Evolutionary conservation across 1,284 basidiomycete species (phyloP).

Genomic region (Phellopilus nigrolimitatus): DNA sequence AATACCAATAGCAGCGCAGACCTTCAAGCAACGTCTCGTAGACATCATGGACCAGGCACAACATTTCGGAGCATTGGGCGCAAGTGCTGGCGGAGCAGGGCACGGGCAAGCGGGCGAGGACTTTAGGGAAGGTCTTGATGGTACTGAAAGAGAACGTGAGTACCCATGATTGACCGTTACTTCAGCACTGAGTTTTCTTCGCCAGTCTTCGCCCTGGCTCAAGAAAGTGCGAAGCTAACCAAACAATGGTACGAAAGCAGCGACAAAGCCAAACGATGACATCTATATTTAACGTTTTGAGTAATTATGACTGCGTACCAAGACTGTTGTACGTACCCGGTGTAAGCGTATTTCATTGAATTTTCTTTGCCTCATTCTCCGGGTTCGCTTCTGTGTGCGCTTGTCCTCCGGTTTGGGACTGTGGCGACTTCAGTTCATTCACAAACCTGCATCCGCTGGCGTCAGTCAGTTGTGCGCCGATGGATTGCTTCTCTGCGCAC

Average conservation of each 20-base stretch:
- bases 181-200: not conserved
- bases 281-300: conserved; percentile 4
- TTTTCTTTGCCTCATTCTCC: conserved; percentile 25
- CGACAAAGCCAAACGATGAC: conserved; percentile 46
- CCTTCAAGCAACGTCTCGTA: conserved; percentile 73
- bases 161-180: conserved; percentile 19
- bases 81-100: conserved; percentile 48
- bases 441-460: conserved; percentile 32
- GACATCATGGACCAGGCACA: conserved; percentile 88
- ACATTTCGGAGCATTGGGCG: conserved; percentile 75
- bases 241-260: conserved; percentile 82
- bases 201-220: conserved; percentile 78
- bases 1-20: conserved; percentile 38
- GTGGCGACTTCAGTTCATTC: conserved; percentile 31
- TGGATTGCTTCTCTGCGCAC: conserved; percentile 33
- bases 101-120: conserved; percentile 59
- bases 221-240: conserved; percentile 71
- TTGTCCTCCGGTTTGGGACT: conserved; percentile 9
- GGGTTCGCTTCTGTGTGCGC: conserved; percentile 10
- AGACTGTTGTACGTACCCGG: not conserved
- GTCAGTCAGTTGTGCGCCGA: not conserved
- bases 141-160: conserved; percentile 82
- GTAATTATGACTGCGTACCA: conserved; percentile 20
- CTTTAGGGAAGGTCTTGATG: conserved; percentile 86
- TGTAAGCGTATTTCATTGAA: conserved; percentile 19